Conservation (phyloP, 2,329 filamentous ascomycete genomes). For the Ophiocordyceps robertsii region DNA sequence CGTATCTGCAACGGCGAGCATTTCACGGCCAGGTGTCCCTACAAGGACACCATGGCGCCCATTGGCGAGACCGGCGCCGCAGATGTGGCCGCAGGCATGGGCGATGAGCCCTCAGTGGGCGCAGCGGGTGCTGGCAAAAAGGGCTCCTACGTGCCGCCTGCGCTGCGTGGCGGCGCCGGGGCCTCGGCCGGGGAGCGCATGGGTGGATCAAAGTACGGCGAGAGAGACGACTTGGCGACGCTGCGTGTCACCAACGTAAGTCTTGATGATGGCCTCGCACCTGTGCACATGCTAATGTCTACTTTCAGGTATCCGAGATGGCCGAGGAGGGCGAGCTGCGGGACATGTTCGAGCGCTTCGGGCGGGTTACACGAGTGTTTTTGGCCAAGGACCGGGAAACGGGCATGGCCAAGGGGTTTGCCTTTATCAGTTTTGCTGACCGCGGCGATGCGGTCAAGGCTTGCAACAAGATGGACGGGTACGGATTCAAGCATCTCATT, state of each 20-base stretch:
- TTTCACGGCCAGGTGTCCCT: slow-evolving; percentile 97
- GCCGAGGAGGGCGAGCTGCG: slow-evolving; percentile 91
- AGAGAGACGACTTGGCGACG: slow-evolving; percentile 92
- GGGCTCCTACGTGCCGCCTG: slow-evolving; percentile 86
- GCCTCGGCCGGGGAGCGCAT: slow-evolving; percentile 66
- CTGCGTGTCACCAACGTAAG: slow-evolving; percentile 94
- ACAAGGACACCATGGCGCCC: slow-evolving; percentile 98
- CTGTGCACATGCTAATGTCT: background rate
- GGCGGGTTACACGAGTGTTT: slow-evolving; percentile 93
- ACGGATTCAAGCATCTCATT: slow-evolving; percentile 78
- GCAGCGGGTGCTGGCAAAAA: slow-evolving; percentile 49
- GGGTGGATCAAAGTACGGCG: slow-evolving; percentile 66
- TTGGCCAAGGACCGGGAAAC: slow-evolving; percentile 96
- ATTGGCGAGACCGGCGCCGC: slow-evolving; percentile 46
- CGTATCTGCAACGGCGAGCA: slow-evolving; percentile 98
- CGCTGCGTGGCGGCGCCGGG: slow-evolving; percentile 59
- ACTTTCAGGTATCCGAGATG: slow-evolving; percentile 76
- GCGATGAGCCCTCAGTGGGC: slow-evolving; percentile 32
- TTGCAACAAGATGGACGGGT: slow-evolving; percentile 96
- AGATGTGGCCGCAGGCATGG: slow-evolving; percentile 42
- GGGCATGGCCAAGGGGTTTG: slow-evolving; percentile 92
- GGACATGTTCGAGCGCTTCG: slow-evolving; percentile 96
- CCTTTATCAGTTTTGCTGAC: slow-evolving; percentile 95
- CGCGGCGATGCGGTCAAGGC: slow-evolving; percentile 80
- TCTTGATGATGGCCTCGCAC: slow-evolving; percentile 12